Evolutionary conservation across 306 rosid species (phyloP), one percentile per base, ranked within the genome.

Genomic region (Trifolium fragiferum): DNA sequence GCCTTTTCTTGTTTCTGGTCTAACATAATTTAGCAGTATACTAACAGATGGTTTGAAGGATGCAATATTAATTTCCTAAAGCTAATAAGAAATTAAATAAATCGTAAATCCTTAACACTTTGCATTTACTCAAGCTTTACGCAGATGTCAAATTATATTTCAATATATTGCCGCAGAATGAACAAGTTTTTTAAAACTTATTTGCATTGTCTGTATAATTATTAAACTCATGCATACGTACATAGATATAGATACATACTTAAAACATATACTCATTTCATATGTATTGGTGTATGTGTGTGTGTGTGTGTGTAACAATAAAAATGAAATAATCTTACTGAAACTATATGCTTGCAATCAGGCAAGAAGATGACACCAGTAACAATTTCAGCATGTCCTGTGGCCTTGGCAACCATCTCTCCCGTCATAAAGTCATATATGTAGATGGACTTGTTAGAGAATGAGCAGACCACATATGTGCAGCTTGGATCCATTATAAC

Each of bases 341-440:
- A 88, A 76, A 90, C 80, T 71, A 90, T 84, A 69, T 83, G 93
- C 84, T 85, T 87, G 90, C 89, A 88, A 61, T 90, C 96, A 15
- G 93, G 90, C 84, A 88, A 84, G 82, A 90, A 88, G 82, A 90
- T 80, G 83, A 84, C 84, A 66, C 96, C 96, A 66, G 96, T 90
- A 47, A 90, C 84, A 79, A 90, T 80, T 82, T 90, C 96, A 81
- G 91, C 89, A 77, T 90, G 96, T 66, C 93, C 93, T 60, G 72
- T 76, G 66, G 90, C 91, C 78, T 83, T 87, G 43, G 86, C 79
- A 51, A 88, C 89, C 78, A 86, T 74, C 70, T 90, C 89, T 72
- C 96, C 93, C 6, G 86, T 88, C 78, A 76, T 60, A 44, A 86
- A 70, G 81, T 90, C 93, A 37, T 83, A 88, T 25, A 90, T 77